Percentiles rank a stretch among this genome's conserved stretches.
Conservation (phyloP, 108 stramenopile genomes). For the Bacterosira constricta region DNA sequence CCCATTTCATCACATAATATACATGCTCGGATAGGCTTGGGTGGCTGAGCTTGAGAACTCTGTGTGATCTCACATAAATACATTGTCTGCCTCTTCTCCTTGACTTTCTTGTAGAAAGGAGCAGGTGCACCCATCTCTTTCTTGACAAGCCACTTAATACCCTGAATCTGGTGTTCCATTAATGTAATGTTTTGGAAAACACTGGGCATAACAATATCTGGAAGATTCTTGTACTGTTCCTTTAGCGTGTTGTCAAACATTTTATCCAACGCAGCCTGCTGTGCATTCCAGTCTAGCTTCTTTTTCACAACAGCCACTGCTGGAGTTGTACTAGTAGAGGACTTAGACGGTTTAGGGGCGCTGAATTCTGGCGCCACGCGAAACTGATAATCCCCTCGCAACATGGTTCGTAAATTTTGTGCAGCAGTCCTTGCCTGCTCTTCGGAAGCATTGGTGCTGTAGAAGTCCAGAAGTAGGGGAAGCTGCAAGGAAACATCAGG, state of each 20-base stretch:
- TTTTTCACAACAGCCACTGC: conserved; percentile 23
- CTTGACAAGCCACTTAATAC: conserved; percentile 62
- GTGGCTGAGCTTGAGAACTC: conserved; percentile 19
- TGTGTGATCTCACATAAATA: conserved; percentile 53
- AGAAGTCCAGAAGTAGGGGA: conserved; percentile 44
- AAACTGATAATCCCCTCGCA: conserved; percentile 9
- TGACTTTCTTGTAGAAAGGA: conserved; percentile 58
- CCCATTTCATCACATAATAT: conserved; percentile 77
- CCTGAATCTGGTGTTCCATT: conserved; percentile 54
- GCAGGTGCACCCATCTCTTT: conserved; percentile 48
- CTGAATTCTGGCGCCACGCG: not conserved
- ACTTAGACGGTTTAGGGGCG: not conserved
- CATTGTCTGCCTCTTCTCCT: conserved; percentile 33
- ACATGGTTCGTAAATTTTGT: not conserved
- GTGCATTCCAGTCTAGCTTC: conserved; percentile 43
- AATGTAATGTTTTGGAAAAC: conserved; percentile 31
- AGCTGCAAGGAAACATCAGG: not conserved
- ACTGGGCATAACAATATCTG: conserved; percentile 31
- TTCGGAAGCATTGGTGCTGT: conserved; percentile 5
- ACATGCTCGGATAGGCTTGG: conserved; percentile 43
- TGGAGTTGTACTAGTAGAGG: not conserved
- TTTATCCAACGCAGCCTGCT: conserved; percentile 53
- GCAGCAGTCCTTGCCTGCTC: not conserved
- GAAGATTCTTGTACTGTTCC: conserved; percentile 32
- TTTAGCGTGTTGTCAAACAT: conserved; percentile 67